phyloP scores from a whole-genome alignment of 2,329 filamentous ascomycete species.

The Penicillium sp. region DNA sequence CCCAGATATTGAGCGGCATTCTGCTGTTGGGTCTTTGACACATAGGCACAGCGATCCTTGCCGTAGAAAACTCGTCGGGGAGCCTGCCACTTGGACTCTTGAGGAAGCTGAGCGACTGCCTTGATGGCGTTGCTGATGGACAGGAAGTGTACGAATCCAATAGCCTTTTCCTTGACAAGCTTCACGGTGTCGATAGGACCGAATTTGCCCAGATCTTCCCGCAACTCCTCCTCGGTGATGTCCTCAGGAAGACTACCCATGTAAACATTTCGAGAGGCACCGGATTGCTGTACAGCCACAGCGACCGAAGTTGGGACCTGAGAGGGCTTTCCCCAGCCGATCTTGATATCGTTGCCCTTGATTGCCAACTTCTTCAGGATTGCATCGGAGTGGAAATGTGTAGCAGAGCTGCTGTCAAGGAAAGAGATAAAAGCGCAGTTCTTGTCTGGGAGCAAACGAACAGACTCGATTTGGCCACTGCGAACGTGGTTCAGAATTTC shows the following conservation, averaged over 20 bases:
- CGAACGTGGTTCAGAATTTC: constrained; percentile 95
- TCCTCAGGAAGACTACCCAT: constrained; percentile 90
- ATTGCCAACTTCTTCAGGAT: constrained; percentile 99
- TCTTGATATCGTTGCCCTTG: constrained; percentile 98
- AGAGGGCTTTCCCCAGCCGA: constrained; percentile 98
- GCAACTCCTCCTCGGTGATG: constrained; percentile 82
- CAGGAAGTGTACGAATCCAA: constrained; percentile 95
- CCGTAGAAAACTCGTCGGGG: constrained; percentile 96
- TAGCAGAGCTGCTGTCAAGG: constrained; percentile 93
- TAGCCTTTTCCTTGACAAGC: constrained; percentile 95
- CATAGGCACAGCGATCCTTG: constrained; percentile 96
- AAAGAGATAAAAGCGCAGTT: constrained; percentile 99
- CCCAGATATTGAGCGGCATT: constrained; percentile 97
- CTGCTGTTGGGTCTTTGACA: constrained; percentile 99
- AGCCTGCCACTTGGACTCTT: constrained; percentile 94
- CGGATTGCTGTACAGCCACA: constrained; percentile 95
- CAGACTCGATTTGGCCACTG: constrained; percentile 98
- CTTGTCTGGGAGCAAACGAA: constrained; percentile 93
- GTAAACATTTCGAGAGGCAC: constrained; percentile 95
- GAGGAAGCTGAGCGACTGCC: constrained; percentile 90
- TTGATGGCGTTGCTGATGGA: constrained; percentile 98
- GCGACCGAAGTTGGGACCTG: constrained; percentile 96
- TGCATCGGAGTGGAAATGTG: constrained; percentile 98
- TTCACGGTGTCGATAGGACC: constrained; percentile 96
- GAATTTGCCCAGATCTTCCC: constrained; percentile 93